Percentiles rank a stretch among this genome's conserved stretches.
These are phyloP conservation scores for Sisymbrium altissimum DNA, from an alignment of 345 rosid species.

Conservation along the genomic window DNA sequence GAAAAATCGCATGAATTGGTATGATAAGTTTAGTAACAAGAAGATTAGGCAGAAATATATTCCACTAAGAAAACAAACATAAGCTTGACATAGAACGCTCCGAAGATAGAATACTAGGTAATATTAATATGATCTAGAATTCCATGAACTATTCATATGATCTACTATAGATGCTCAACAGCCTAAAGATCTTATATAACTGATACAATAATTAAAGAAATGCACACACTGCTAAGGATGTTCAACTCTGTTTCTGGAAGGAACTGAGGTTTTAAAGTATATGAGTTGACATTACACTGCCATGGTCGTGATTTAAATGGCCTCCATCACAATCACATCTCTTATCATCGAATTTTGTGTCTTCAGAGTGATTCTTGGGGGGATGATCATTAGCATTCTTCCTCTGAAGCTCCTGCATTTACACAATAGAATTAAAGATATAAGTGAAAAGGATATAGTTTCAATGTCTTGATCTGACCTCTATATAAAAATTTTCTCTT, in stretches of 20 bases:
- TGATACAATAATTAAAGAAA: background rate
- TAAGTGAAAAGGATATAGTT: conserved; percentile 13
- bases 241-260: background rate
- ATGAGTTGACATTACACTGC: conserved; percentile 49
- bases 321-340: conserved; percentile 30
- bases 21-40: background rate
- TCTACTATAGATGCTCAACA: conserved; percentile 2
- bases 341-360: conserved; percentile 28
- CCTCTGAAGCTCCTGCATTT: conserved; percentile 56
- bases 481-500: conserved; percentile 20
- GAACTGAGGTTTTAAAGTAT: conserved; percentile 1
- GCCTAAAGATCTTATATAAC: background rate
- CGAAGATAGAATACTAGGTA: background rate
- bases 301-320: conserved; percentile 42
- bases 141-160: background rate
- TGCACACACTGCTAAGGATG: background rate
- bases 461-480: conserved; percentile 35
- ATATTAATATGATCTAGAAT: background rate
- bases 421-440: conserved; percentile 37
- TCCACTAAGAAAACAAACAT: background rate
- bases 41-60: background rate
- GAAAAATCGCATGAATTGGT: conserved; percentile 6
- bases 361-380: conserved; percentile 24
- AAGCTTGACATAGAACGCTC: conserved; percentile 6
- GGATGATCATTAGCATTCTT: conserved; percentile 35